Percentiles rank a stretch among this genome's conserved stretches.
Conservation (phyloP, 1,284 basidiomycete genomes). For the Tranzscheliella williamsii region DNA sequence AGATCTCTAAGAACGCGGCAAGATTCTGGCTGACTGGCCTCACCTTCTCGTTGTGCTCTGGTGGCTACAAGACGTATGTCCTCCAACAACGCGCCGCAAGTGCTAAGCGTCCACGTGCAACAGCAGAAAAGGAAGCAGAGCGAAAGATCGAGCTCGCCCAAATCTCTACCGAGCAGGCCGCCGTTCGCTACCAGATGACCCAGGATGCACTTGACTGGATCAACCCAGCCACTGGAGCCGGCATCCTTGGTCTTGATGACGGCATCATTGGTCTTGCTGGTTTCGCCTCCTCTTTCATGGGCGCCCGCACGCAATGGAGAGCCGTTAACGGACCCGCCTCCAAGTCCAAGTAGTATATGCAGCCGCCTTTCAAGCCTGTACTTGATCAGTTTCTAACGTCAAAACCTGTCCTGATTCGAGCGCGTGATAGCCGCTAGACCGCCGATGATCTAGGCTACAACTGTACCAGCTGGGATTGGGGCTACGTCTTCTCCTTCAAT, state of each 20-base stretch:
- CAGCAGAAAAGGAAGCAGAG: conserved; percentile 71
- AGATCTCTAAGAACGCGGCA: conserved; percentile 74
- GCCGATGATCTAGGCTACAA: too few species aligned
- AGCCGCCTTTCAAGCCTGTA: too few species aligned
- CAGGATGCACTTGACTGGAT: conserved; percentile 82
- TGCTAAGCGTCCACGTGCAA: conserved; percentile 61
- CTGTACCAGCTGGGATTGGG: too few species aligned
- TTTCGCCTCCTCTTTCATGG: conserved; percentile 53
- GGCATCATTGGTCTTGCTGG: conserved; percentile 65
- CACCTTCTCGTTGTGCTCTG: conserved; percentile 49
- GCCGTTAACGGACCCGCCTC: conserved; percentile 55
- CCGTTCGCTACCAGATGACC: conserved; percentile 74
- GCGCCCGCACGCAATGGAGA: conserved; percentile 57
- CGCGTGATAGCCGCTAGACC: too few species aligned
- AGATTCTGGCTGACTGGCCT: conserved; percentile 85
- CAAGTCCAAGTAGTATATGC: conserved; percentile 46
- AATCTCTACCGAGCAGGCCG: conserved; percentile 70
- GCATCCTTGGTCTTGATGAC: conserved; percentile 79
- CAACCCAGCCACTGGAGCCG: conserved; percentile 84
- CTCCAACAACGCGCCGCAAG: conserved; percentile 47
- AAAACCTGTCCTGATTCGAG: too few species aligned
- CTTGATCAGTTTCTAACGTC: too few species aligned
- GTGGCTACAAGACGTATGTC: conserved; percentile 57
- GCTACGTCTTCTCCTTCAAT: too few species aligned
- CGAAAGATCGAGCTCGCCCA: conserved; percentile 69